phyloP scores from a whole-genome alignment of 495 filamentous ascomycete genomes.

The Penicillium daleae region DNA sequence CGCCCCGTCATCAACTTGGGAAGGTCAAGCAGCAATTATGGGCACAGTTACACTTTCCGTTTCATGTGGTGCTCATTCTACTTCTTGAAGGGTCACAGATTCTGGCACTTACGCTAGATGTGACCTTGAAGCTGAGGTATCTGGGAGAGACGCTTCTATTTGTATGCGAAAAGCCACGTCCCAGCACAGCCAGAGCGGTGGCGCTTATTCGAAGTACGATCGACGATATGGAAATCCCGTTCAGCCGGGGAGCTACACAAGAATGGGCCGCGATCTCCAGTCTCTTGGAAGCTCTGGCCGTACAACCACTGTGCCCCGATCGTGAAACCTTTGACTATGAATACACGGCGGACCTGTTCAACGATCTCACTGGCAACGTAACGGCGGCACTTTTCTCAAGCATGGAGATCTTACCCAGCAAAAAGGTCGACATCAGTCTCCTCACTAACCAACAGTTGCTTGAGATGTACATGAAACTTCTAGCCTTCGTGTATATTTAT shows the following conservation, averaged over 20 bases:
- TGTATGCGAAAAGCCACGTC: slow-evolving; percentile 47
- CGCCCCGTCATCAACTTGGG: slow-evolving; percentile 42
- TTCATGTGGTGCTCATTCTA: slow-evolving; percentile 67
- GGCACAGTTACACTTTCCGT: slow-evolving; percentile 70
- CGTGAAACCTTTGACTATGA: slow-evolving; percentile 21
- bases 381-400: slow-evolving; percentile 48
- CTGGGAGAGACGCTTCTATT: slow-evolving; percentile 44
- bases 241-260: slow-evolving; percentile 38
- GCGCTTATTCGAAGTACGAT: slow-evolving; percentile 44
- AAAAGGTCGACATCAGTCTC: slow-evolving; percentile 31
- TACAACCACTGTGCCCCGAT: slow-evolving; percentile 35
- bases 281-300: slow-evolving; percentile 38
- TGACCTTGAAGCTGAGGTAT: slow-evolving; percentile 45
- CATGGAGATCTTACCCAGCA: slow-evolving; percentile 44
- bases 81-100: slow-evolving; percentile 61
- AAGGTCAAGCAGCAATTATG: slow-evolving; percentile 64
- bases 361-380: slow-evolving; percentile 45
- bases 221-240: slow-evolving; percentile 48
- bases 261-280: slow-evolving; percentile 40
- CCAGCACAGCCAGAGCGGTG: slow-evolving; percentile 31
- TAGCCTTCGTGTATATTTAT: slow-evolving; percentile 50
- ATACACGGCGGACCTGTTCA: slow-evolving; percentile 34
- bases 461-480: slow-evolving; percentile 43
- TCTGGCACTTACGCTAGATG: slow-evolving; percentile 45
- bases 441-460: slow-evolving; percentile 39